Conservation (phyloP, 805 yeast genomes). For the Lipomyces sp. region DNA sequence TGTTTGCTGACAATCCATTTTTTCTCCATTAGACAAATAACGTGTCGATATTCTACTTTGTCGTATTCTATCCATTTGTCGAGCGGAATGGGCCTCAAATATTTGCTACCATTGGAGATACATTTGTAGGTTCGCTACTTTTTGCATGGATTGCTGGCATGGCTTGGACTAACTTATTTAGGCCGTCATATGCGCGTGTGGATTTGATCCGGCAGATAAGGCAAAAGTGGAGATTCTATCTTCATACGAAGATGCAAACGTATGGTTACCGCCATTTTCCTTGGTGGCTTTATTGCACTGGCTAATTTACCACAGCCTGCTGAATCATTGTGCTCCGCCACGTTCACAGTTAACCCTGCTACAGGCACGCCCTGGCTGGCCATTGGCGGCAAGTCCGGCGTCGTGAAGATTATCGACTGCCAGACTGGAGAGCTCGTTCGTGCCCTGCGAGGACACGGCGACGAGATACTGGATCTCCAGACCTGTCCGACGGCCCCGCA, state of each 20-base stretch:
- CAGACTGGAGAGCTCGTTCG: conserved; percentile 19
- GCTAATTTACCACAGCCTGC: conserved; percentile 9
- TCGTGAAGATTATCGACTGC: conserved; percentile 23
- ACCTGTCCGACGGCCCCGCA: conserved; percentile 13
- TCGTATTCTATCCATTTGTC: conserved; percentile 14
- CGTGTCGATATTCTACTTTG: conserved; percentile 21
- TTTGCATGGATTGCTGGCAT: neutral
- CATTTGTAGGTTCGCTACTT: conserved; percentile 5
- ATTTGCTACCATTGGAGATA: conserved; percentile 23
- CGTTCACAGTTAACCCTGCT: conserved; percentile 16
- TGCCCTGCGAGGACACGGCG: conserved; percentile 22
- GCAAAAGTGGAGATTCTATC: conserved; percentile 11
- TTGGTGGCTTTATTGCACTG: neutral
- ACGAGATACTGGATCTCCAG: conserved; percentile 25
- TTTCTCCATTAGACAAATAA: conserved; percentile 13
- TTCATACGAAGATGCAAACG: conserved; percentile 20
- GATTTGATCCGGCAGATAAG: neutral
- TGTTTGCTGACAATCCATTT: neutral
- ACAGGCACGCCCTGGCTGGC: conserved; percentile 24
- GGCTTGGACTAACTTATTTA: neutral
- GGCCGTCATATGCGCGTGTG: conserved; percentile 14
- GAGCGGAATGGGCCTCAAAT: conserved; percentile 9
- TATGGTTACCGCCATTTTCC: neutral
- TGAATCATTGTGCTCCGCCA: conserved; percentile 22
- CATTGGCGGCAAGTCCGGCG: conserved; percentile 26